phyloP scores from a whole-genome alignment of 2,329 filamentous ascomycete species.

The Ascochyta viciae-villosae region DNA sequence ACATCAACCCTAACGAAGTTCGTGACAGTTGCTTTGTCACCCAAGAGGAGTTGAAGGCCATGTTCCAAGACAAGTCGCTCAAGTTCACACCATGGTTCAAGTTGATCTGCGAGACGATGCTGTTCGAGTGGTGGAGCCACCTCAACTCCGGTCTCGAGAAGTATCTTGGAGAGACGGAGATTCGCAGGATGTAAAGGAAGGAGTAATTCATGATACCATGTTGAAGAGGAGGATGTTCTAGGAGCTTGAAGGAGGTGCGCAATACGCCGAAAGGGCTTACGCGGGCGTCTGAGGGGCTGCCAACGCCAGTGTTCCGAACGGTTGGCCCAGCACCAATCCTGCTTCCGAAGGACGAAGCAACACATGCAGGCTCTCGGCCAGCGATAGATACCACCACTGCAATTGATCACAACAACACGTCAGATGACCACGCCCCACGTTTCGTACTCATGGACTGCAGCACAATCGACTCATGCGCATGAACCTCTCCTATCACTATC shows the following conservation, averaged over 20 bases:
- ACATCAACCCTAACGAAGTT: slow-evolving; percentile 87
- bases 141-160: slow-evolving; percentile 82
- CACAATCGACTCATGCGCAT: slow-evolving; percentile 12
- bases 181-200: slow-evolving; percentile 75
- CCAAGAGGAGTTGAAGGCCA: slow-evolving; percentile 78
- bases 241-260: slow-evolving; percentile 65
- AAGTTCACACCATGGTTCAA: slow-evolving; percentile 99
- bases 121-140: slow-evolving; percentile 96
- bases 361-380: slow-evolving; percentile 30
- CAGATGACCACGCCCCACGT: slow-evolving; percentile 34
- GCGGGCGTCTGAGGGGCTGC: slow-evolving; percentile 14
- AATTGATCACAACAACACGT: slow-evolving; percentile 29
- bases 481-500: slow-evolving; percentile 31
- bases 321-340: slow-evolving; percentile 25
- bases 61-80: slow-evolving; percentile 81
- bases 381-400: slow-evolving; percentile 38
- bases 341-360: slow-evolving; percentile 31
- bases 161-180: slow-evolving; percentile 84
- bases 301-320: slow-evolving; percentile 12
- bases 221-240: slow-evolving; percentile 83
- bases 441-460: slow-evolving; percentile 31
- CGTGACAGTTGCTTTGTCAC: slow-evolving; percentile 84
- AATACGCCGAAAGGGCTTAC: slow-evolving; percentile 13
- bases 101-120: slow-evolving; percentile 96
- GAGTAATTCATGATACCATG: slow-evolving; percentile 11